A percentile compares a stretch with the other conserved stretches of the same genome.
phyloP scores from a whole-genome alignment of 2,329 filamentous ascomycete species.

The Fusarium sp. region DNA sequence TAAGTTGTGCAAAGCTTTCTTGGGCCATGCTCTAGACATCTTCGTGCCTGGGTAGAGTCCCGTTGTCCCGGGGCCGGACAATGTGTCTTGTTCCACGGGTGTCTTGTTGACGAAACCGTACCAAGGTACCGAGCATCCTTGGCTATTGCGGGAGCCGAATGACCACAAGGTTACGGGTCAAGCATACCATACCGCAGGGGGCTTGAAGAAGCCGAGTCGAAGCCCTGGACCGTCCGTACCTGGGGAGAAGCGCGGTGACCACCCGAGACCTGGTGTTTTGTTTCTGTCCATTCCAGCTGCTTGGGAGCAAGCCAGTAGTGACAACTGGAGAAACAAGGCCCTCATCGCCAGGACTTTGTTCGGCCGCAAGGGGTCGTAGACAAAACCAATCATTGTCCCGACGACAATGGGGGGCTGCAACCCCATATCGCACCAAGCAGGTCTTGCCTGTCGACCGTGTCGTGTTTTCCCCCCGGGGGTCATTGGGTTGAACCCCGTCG shows the following conservation, averaged over 20 bases:
- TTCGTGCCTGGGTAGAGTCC: neutral
- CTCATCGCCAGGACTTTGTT: slow-evolving; percentile 16
- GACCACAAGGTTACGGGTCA: slow-evolving; percentile 15
- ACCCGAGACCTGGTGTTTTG: slow-evolving; percentile 26
- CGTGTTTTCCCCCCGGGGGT: neutral
- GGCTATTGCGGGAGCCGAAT: slow-evolving; percentile 10
- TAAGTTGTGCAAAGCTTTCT: neutral
- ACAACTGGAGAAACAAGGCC: slow-evolving; percentile 9
- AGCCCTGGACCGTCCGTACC: slow-evolving; percentile 19
- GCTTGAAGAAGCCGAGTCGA: slow-evolving; percentile 31
- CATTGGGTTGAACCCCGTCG: slow-evolving; percentile 4
- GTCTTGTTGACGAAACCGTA: slow-evolving; percentile 20
- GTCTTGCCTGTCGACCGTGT: slow-evolving; percentile 4
- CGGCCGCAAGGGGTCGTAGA: neutral
- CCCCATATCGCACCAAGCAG: neutral
- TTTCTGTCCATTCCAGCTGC: slow-evolving; percentile 27
- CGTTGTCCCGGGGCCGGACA: neutral
- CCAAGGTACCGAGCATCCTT: slow-evolving; percentile 11
- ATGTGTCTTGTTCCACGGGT: slow-evolving; percentile 10
- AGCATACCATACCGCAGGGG: slow-evolving; percentile 20
- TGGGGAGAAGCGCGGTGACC: slow-evolving; percentile 17
- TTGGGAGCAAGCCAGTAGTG: slow-evolving; percentile 4
- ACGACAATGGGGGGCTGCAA: slow-evolving; percentile 2
- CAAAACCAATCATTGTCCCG: slow-evolving; percentile 5
- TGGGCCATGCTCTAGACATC: neutral